Conservation (phyloP, 352 stramenopile genomes). For the Phytophthora pini region DNA sequence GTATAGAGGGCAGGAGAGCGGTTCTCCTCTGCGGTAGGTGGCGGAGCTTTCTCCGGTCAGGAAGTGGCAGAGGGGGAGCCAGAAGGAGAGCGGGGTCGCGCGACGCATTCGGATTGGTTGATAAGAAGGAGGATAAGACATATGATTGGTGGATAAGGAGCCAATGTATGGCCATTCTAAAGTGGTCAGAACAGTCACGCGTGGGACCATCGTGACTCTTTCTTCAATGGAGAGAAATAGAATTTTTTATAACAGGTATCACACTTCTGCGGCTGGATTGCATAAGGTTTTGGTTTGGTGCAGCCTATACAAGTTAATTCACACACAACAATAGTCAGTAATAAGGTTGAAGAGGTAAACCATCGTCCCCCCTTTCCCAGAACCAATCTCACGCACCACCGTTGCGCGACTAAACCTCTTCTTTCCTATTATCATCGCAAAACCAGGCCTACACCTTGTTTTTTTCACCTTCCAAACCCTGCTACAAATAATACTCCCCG, state of each 20-base stretch:
- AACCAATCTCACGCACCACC: constrained; percentile 4
- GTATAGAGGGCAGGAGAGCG: constrained; percentile 1
- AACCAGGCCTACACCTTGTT: not conserved
- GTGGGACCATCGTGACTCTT: constrained; percentile 5
- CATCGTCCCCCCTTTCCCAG: constrained; percentile 12
- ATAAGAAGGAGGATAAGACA: constrained; percentile 3
- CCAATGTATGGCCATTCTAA: not conserved
- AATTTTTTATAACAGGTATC: too few relatives aligned
- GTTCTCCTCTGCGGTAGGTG: constrained; percentile 18
- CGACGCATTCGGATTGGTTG: not conserved
- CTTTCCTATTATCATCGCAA: not conserved
- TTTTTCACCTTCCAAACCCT: not conserved
- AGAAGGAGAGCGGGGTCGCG: constrained; percentile 3
- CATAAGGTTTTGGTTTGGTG: too few relatives aligned
- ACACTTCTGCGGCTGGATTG: too few relatives aligned
- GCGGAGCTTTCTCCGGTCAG: constrained; percentile 14
- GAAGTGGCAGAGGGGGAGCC: constrained; percentile 26
- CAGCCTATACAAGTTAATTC: too few relatives aligned
- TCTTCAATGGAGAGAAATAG: not conserved
- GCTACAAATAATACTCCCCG: not conserved
- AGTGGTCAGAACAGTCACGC: constrained; percentile 6
- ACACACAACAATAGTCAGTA: not conserved
- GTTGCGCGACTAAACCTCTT: constrained; percentile 10
- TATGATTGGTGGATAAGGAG: not conserved
- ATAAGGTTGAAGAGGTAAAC: not conserved